Evolutionary conservation across 1,284 basidiomycete genomes (phyloP).

Genomic region (Heliocybe sulcata): DNA sequence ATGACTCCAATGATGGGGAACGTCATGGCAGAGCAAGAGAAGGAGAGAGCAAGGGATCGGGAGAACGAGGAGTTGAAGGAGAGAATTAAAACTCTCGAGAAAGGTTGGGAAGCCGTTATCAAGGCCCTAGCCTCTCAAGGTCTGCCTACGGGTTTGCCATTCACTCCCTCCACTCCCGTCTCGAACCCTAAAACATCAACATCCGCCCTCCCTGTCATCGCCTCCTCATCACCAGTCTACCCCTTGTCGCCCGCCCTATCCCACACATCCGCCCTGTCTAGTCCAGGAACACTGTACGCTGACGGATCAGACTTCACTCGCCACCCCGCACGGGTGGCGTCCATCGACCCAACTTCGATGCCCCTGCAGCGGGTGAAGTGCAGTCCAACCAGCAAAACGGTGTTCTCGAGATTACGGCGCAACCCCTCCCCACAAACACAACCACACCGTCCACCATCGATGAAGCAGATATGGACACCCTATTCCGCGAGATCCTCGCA

Average conservation of each 20-base stretch:
- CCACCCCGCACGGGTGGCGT: conserved; percentile 94
- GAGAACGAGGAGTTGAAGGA: conserved; percentile 73
- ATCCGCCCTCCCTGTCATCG: conserved; percentile 18
- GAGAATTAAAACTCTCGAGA: conserved; percentile 69
- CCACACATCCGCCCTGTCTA: conserved; percentile 26
- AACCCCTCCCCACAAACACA: conserved; percentile 18
- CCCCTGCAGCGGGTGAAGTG: conserved; percentile 86
- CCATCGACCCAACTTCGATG: conserved; percentile 53
- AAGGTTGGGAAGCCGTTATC: conserved; percentile 71
- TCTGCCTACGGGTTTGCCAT: conserved; percentile 32
- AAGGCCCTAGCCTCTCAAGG: conserved; percentile 67
- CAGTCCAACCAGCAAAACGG: conserved; percentile 19
- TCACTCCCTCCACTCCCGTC: conserved; percentile 15
- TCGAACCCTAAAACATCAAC: conserved; percentile 17
- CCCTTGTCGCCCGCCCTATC: conserved; percentile 32
- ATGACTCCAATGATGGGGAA: conserved; percentile 10
- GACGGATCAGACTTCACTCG: conserved; percentile 62
- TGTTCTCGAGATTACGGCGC: conserved; percentile 1
- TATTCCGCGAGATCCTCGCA: conserved; percentile 62
- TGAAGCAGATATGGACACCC: conserved; percentile 53
- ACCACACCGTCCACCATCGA: conserved; percentile 24
- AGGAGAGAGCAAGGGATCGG: conserved; percentile 42
- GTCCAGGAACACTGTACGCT: conserved; percentile 14
- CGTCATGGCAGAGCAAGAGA: conserved; percentile 29
- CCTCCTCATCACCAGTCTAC: conserved; percentile 23